Conservation (phyloP, 1,284 basidiomycete genomes). For the Ustilago tritici region DNA sequence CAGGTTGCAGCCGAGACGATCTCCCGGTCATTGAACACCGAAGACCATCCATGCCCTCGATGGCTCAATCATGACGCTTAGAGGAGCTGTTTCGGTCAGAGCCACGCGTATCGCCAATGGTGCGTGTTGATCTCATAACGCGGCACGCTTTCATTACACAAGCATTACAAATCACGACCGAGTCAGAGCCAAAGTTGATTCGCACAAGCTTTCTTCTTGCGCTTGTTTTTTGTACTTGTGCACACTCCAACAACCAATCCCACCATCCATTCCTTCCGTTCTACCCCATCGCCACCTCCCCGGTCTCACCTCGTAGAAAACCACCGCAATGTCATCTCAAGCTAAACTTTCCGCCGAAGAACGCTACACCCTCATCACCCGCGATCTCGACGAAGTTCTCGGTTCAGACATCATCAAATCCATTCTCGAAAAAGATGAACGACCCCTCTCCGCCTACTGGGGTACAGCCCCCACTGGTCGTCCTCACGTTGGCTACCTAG, state of each 20-base stretch:
- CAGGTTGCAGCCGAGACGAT: neutral
- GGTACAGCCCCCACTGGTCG: slow-evolving; percentile 93
- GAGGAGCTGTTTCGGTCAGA: neutral
- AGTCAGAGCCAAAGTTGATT: slow-evolving; percentile 14
- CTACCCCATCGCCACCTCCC: neutral
- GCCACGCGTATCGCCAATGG: neutral
- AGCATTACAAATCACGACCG: slow-evolving; percentile 18
- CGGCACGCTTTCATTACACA: neutral
- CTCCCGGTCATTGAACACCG: neutral
- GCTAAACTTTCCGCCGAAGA: slow-evolving; percentile 72
- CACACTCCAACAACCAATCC: neutral
- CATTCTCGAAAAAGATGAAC: slow-evolving; percentile 77
- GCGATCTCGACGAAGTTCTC: slow-evolving; percentile 87
- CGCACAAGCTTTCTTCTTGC: slow-evolving; percentile 19
- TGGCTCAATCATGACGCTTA: neutral
- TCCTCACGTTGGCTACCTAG: slow-evolving; percentile 96
- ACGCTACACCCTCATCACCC: slow-evolving; percentile 86
- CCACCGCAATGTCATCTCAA: slow-evolving; percentile 32
- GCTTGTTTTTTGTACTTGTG: neutral
- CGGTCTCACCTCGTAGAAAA: neutral
- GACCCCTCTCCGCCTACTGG: slow-evolving; percentile 70
- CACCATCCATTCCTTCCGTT: neutral
- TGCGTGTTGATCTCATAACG: neutral
- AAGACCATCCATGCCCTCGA: neutral
- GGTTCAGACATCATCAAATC: slow-evolving; percentile 85